These are phyloP conservation scores for Terana coerulea DNA, from an alignment of 768 basidiomycete species.

Conservation along the genomic window DNA sequence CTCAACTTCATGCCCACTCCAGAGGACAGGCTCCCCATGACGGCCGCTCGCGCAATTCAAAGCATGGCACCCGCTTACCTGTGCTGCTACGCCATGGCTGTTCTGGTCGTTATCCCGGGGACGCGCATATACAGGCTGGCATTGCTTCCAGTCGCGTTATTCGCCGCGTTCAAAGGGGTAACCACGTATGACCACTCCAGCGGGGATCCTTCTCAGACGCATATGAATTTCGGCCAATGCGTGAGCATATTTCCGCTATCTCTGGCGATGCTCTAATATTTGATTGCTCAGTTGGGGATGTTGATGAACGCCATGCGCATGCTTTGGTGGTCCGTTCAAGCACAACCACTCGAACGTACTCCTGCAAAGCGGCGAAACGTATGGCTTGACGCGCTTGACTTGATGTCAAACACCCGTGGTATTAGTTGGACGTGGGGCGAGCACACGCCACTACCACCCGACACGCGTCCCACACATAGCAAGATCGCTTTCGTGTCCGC, in stretches of 20 bases:
- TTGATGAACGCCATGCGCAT: conserved; percentile 4
- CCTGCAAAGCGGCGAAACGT: not conserved
- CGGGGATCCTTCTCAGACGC: not conserved
- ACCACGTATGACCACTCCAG: not conserved
- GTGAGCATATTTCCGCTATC: not conserved
- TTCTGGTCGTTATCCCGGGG: conserved; percentile 1
- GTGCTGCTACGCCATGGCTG: conserved; percentile 5
- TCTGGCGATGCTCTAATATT: not conserved
- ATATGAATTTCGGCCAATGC: conserved; percentile 9
- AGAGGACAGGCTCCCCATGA: not conserved
- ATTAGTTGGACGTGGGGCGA: conserved; percentile 53
- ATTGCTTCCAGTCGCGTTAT: conserved; percentile 4
- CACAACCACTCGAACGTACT: not conserved
- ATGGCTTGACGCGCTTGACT: conserved; percentile 37
- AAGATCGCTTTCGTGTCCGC: conserved; percentile 31
- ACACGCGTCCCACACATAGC: conserved; percentile 30
- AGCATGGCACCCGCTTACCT: conserved; percentile 2
- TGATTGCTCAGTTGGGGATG: conserved; percentile 1
- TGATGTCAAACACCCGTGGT: conserved; percentile 51
- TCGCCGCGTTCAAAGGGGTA: conserved; percentile 1
- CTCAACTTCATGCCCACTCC: conserved; percentile 7
- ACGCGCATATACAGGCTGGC: conserved; percentile 1
- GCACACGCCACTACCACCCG: conserved; percentile 21
- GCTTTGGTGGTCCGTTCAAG: conserved; percentile 3
- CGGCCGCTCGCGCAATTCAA: not conserved